These are phyloP conservation scores for Globisporangium sylvaticum DNA, from an alignment of 352 stramenopile species.

Conservation along the genomic window DNA sequence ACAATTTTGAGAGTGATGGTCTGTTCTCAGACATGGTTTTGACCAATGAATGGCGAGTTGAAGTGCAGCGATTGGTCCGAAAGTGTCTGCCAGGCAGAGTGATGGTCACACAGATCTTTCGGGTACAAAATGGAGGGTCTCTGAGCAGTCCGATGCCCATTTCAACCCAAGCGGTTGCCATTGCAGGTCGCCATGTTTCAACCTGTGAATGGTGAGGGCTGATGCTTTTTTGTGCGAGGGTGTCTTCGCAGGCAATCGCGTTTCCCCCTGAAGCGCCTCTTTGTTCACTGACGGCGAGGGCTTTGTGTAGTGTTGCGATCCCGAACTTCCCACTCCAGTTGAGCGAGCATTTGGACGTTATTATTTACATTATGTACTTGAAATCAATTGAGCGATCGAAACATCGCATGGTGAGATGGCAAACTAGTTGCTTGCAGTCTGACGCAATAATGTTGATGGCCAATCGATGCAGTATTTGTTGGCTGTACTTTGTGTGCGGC, in stretches of 20 bases:
- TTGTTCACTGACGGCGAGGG: too few species aligned
- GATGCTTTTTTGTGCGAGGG: background rate
- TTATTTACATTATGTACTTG: too few species aligned
- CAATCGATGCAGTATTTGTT: background rate
- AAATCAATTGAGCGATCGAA: too few species aligned
- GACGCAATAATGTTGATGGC: too few species aligned
- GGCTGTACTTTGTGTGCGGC: background rate
- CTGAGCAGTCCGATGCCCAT: background rate
- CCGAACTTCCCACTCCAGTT: too few species aligned
- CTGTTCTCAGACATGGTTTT: background rate
- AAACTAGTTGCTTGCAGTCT: too few species aligned
- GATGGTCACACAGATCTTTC: constrained; percentile 8
- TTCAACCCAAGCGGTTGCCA: background rate
- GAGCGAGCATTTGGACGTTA: too few species aligned
- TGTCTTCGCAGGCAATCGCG: too few species aligned
- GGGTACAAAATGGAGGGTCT: background rate
- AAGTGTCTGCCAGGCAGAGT: background rate
- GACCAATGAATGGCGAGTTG: background rate
- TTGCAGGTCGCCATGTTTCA: background rate
- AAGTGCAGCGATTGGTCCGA: constrained; percentile 1
- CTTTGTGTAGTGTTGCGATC: too few species aligned
- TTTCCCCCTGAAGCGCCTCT: too few species aligned
- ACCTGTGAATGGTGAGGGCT: background rate
- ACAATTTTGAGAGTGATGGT: background rate
- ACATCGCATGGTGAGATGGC: too few species aligned